phyloP scores from a whole-genome alignment of 495 filamentous ascomycete species.

The Xylaria cubensis region DNA sequence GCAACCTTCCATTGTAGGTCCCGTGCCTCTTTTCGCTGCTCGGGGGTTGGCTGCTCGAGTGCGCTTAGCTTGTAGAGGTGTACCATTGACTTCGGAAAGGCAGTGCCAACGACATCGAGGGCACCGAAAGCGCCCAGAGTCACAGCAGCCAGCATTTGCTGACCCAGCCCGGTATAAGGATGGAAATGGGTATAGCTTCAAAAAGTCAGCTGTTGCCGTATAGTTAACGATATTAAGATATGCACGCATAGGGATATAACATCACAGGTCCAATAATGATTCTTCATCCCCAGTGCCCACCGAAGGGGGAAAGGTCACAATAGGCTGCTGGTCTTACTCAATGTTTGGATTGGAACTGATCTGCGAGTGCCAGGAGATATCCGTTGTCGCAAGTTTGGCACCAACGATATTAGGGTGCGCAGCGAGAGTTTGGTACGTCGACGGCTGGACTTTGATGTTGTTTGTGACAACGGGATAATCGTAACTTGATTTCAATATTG shows the following conservation, averaged over 20 bases:
- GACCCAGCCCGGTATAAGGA: constrained; percentile 19
- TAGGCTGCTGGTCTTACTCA: constrained; percentile 1
- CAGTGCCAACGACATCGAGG: constrained; percentile 24
- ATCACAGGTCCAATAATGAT: neutral
- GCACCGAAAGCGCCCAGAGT: constrained; percentile 22
- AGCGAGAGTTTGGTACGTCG: constrained; percentile 22
- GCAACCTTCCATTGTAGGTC: constrained; percentile 25
- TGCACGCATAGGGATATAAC: neutral
- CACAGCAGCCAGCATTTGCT: constrained; percentile 24
- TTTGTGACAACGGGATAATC: constrained; percentile 24
- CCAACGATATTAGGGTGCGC: constrained; percentile 21
- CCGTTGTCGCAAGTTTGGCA: constrained; percentile 18
- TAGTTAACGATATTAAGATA: neutral
- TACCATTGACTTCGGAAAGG: constrained; percentile 23
- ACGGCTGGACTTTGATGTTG: constrained; percentile 23
- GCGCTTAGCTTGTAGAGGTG: constrained; percentile 19
- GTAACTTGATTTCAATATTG: constrained; percentile 7
- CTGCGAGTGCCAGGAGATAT: constrained; percentile 27
- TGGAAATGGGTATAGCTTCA: constrained; percentile 21
- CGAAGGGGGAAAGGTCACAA: neutral
- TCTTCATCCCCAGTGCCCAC: too few species aligned
- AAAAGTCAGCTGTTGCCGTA: constrained; percentile 6
- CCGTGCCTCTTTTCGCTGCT: constrained; percentile 18
- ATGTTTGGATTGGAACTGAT: constrained; percentile 22
- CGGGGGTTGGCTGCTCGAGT: constrained; percentile 23